Evolutionary conservation across 257 asterid species (phyloP).

Genomic region (Solanum arcanum): DNA sequence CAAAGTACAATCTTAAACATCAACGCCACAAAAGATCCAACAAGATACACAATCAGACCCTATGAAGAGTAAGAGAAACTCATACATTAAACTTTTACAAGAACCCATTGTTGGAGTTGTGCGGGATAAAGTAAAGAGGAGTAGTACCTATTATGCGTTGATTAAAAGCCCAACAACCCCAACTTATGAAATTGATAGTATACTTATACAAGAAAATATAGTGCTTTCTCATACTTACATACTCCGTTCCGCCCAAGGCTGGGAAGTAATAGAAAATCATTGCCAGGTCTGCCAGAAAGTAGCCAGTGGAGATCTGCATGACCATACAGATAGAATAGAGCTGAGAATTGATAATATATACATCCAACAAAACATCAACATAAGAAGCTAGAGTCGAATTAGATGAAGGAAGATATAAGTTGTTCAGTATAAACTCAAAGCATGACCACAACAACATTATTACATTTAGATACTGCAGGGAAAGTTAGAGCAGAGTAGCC

Average conservation of each 20-base stretch:
- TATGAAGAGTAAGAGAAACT: background rate
- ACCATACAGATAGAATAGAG: background rate
- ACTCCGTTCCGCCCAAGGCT: constrained; percentile 77
- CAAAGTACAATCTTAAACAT: background rate
- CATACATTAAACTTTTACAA: background rate
- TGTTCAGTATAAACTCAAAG: background rate
- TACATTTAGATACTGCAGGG: background rate
- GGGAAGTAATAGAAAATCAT: constrained; percentile 62
- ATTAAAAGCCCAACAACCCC: background rate
- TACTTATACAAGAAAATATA: background rate
- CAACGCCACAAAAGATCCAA: background rate
- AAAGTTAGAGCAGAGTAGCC: background rate
- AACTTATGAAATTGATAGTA: background rate
- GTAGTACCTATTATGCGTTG: background rate
- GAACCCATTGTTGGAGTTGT: background rate
- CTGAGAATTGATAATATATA: background rate
- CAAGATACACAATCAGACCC: background rate
- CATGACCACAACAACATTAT: background rate
- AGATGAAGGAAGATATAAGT: background rate
- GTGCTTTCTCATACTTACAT: constrained; percentile 48
- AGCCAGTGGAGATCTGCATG: constrained; percentile 75
- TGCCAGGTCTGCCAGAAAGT: constrained; percentile 73
- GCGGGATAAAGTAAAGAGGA: background rate
- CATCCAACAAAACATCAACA: background rate
- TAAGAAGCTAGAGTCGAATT: background rate